Evolutionary conservation across 2,329 filamentous ascomycete genomes (phyloP), one percentile per base, ranked within the genome.

Genomic region (Cadophora sp.): DNA sequence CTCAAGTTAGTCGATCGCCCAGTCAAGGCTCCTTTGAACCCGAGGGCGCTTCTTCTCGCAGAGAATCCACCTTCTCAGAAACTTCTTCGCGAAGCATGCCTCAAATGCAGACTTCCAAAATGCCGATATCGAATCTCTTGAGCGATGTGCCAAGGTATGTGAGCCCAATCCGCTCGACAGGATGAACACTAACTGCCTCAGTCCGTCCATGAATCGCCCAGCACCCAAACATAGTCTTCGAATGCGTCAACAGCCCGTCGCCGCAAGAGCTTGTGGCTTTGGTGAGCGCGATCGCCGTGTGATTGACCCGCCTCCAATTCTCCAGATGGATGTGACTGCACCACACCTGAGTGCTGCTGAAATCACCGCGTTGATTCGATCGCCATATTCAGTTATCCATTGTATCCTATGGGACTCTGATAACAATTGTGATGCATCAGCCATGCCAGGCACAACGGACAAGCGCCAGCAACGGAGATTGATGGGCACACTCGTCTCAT

Each of bases 251-350:
- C 92, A 95, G 75, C 92, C 92, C 9, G 83, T 88, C 22, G 92
- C 92, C 0, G 92, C 92, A 64, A 85, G 92, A 73, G 92, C 92
- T 51, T 96, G 92, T 75, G 92, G 92, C 1, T 95, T 94, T 77
- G 92, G 92, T 69, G 92, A 95, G 79, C 85, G 92, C 71, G 92
- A 96, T 76, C 87, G 92, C 48, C 86, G 92, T 70, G 92, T 94
- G 19, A 92, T 96, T 71, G 92, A 96, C 76, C 92, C 92, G 50
- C 92, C 92, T 2, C 92, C 92, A 16, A 95, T 96, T 75, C 86
- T 96, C 26, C 89, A 95, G 76, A 85, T 95, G 58, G 82, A 84
- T 31, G 86, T 93, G 66, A 86, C 88, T 62, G 86, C 90, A 69
- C 83, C 86, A 1, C 82, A 77, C 85, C 46, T 80, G 43, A 83